Percentiles rank a stretch among this genome's conserved stretches.
Conservation (phyloP, 306 rosid genomes). For the Pyrus betulifolia region DNA sequence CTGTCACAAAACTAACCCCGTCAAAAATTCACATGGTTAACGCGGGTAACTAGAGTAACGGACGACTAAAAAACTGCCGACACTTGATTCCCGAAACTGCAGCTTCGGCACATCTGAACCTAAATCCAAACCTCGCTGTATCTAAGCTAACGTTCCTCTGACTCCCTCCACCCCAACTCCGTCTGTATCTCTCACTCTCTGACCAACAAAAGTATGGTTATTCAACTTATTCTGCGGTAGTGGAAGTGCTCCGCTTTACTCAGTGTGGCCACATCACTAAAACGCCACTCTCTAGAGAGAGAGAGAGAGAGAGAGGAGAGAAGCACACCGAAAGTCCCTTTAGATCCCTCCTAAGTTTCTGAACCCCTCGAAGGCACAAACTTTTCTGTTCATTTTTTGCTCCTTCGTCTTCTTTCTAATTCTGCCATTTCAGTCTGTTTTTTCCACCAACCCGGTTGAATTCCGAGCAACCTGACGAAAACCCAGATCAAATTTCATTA, state of each 20-base stretch:
- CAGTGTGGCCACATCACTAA: neutral
- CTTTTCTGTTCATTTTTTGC: neutral
- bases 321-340: neutral
- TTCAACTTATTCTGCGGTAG: neutral
- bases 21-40: neutral
- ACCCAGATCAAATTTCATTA: neutral
- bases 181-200: neutral
- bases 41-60: neutral
- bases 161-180: slow-evolving; percentile 6
- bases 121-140: neutral
- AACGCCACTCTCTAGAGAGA: neutral
- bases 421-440: neutral
- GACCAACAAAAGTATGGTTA: neutral
- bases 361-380: neutral
- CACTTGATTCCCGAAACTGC: slow-evolving; percentile 13
- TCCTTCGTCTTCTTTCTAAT: neutral
- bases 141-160: neutral
- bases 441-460: too few species aligned
- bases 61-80: slow-evolving; percentile 14
- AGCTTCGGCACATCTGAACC: slow-evolving; percentile 19
- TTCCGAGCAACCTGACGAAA: too few species aligned
- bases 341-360: neutral
- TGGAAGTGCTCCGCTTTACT: neutral
- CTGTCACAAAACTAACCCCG: neutral
- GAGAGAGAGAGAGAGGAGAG: neutral